These are phyloP conservation scores for Penicillium antarcticum DNA, from an alignment of 495 filamentous ascomycete genomes.

Conservation along the genomic window DNA sequence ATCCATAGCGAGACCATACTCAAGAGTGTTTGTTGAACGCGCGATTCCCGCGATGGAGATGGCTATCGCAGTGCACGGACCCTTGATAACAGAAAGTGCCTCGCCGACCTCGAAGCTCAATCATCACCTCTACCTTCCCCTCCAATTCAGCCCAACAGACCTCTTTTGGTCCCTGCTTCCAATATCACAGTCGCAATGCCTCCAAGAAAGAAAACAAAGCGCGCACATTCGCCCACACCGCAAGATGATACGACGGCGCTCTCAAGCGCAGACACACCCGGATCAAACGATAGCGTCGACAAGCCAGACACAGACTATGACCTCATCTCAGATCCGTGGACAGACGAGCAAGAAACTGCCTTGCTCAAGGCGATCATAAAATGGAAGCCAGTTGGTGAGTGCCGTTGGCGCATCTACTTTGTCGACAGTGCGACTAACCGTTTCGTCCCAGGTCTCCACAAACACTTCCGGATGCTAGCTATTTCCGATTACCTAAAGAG, in stretches of 20 bases:
- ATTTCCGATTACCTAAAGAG: conserved; percentile 82
- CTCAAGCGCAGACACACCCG: conserved; percentile 33
- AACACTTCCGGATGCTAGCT: conserved; percentile 92
- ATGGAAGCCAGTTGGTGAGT: conserved; percentile 90
- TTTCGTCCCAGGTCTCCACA: conserved; percentile 75
- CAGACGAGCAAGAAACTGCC: conserved; percentile 88
- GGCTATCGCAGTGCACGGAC: conserved; percentile 32
- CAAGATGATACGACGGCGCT: conserved; percentile 38
- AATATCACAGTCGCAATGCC: conserved; percentile 54
- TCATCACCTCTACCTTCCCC: neutral
- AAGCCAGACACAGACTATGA: conserved; percentile 39
- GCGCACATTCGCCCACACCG: conserved; percentile 28
- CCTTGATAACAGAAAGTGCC: conserved; percentile 29
- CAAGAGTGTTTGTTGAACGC: conserved; percentile 12
- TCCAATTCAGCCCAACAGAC: neutral
- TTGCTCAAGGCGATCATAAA: conserved; percentile 86
- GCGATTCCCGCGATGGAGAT: conserved; percentile 16
- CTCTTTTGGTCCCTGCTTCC: neutral
- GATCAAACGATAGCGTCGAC: conserved; percentile 25
- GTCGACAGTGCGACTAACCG: neutral
- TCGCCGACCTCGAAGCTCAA: conserved; percentile 9
- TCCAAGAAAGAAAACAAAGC: conserved; percentile 62
- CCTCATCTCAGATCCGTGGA: conserved; percentile 73
- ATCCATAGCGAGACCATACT: conserved; percentile 38
- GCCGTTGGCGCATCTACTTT: neutral